phyloP scores from a whole-genome alignment of 495 filamentous ascomycete genomes.

The Aspergillus sclerotiicarbonarius region DNA sequence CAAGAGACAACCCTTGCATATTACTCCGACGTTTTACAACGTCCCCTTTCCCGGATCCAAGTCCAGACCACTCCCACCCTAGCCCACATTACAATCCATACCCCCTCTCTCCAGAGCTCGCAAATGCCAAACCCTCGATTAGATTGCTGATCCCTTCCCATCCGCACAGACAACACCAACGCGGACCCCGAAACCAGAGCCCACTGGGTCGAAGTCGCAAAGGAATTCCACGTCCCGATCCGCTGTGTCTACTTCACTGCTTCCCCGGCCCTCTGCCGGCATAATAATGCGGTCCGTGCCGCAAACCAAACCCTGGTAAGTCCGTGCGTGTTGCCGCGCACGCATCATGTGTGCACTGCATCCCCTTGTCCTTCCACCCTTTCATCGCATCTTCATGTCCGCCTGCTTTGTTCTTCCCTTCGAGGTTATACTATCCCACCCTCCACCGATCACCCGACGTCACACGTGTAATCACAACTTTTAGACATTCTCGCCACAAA shows the following conservation, averaged over 20 bases:
- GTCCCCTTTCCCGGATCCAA: not conserved
- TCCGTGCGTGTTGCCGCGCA: not conserved
- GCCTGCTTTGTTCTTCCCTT: not conserved
- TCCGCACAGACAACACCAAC: conserved; percentile 81
- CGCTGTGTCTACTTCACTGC: conserved; percentile 86
- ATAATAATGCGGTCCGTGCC: conserved; percentile 85
- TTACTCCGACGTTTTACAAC: conserved; percentile 9
- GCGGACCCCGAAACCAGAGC: conserved; percentile 70
- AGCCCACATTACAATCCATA: not conserved
- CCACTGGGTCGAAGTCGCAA: conserved; percentile 73
- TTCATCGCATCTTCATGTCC: not conserved
- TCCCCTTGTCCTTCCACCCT: not conserved
- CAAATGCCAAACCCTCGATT: not conserved
- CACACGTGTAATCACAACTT: not conserved
- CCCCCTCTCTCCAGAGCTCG: not conserved
- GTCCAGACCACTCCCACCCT: conserved; percentile 3
- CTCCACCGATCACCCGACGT: not conserved
- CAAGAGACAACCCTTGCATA: conserved; percentile 14
- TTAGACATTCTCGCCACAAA: not conserved
- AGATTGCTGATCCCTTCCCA: not conserved
- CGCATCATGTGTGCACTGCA: conserved; percentile 2
- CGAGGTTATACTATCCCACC: not conserved
- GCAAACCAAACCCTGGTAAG: conserved; percentile 53
- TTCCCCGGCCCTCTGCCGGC: conserved; percentile 68
- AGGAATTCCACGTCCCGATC: conserved; percentile 67